A percentile compares a stretch with the other conserved stretches of the same genome.
phyloP scores from a whole-genome alignment of 225 moss, liverwort and hornwort genomes.

The Takakia lepidozioides region DNA sequence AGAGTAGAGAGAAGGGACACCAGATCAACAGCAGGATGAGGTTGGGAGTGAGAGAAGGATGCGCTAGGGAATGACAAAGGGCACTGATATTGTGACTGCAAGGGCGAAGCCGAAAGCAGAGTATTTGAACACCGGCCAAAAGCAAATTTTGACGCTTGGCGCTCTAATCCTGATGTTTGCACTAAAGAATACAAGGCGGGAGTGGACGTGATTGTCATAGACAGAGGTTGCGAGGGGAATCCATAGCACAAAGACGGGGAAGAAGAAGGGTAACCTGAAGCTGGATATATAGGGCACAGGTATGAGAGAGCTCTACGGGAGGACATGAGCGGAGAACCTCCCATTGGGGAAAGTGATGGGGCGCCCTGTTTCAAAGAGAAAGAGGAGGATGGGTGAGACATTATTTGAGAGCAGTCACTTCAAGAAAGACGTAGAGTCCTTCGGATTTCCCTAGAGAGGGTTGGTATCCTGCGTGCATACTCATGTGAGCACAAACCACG shows the following conservation, averaged over 20 bases:
- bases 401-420: no score
- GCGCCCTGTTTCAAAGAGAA: constrained; percentile 34
- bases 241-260: constrained; percentile 11
- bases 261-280: constrained; percentile 9
- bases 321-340: constrained; percentile 7
- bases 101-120: neutral
- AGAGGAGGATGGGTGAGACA: constrained; percentile 23
- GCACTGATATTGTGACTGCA: constrained; percentile 7
- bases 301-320: constrained; percentile 15
- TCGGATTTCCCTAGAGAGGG: no score
- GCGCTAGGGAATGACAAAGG: no score
- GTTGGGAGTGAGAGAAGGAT: no score
- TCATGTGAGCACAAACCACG: no score
- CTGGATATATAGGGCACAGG: constrained; percentile 13
- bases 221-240: neutral
- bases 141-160: constrained; percentile 4
- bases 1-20: constrained; percentile 37
- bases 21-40: no score
- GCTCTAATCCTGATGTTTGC: constrained; percentile 14
- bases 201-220: constrained; percentile 3
- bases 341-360: no score
- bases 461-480: no score
- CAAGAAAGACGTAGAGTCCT: no score
- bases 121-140: constrained; percentile 10
- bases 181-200: constrained; percentile 17